Base-by-base conservation (phyloP, 1,139 yeast genomes). In the Zygosaccharomyces pseudobailii region DNA sequence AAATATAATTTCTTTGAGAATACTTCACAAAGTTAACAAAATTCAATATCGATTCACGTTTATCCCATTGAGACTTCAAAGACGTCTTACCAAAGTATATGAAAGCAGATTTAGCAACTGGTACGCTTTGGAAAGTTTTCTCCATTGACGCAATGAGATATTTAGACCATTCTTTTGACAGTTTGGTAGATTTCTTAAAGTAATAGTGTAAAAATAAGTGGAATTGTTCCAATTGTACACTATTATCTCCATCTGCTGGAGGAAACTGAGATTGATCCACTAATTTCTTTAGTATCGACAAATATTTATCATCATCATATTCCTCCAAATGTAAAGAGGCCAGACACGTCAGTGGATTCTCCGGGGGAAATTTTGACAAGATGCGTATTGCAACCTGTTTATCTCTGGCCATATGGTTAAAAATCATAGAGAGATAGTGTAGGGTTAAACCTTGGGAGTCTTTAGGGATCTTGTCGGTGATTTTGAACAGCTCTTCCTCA, bases 211-310 rank as follows among this genome's bases (percentile, higher is more conserved):
- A 47, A 27, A 60, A 55, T 1, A 53, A 25, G 40, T 56, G 59
- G 35, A 66, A 59, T 53, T 67, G 58, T 64, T 68, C 62, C 55
- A 66, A 43, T 59, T 62, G 47, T 51, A 59, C 21, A 60, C 63
- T 58, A 53, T 75, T 76, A 1, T 60, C 19, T 41, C 73, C 72
- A 5, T 69, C 62, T 3, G 82, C 78, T 32, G 58, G 66, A 0
- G 82, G 82, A 47, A 76, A 74, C 5, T 61, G 58, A 2, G 71
- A 51, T 0, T 53, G 42, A 13, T 52, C 50, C 39, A 66, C 56
- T 5, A 64, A 48, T 5, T 46, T 35, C 2, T 55, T 44, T n/a
- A 65, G 58, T 19, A 54, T 37, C 4, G 44, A 20, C 23, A 60
- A 35, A 9, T 63, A 46, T 3, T 53, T 56, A 3, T 48, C 47